Conservation (phyloP, 2,329 filamentous ascomycete species). For the Colletotrichum filicis region DNA sequence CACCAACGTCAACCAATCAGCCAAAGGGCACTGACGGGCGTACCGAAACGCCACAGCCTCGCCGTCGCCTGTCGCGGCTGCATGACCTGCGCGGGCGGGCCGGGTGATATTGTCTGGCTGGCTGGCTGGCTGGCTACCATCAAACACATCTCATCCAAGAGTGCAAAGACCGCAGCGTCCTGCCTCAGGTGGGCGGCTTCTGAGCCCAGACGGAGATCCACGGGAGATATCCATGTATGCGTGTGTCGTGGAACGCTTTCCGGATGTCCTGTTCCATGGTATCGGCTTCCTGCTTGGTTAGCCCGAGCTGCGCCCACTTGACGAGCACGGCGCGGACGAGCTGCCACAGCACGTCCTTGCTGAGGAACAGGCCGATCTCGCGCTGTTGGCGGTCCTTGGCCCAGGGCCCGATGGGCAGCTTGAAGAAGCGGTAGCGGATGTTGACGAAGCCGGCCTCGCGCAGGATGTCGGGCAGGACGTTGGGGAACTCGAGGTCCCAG, state of each 20-base stretch:
- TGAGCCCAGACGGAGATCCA: conserved; percentile 53
- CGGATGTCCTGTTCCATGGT: conserved; percentile 44
- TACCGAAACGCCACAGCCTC: background rate
- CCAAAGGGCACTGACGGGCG: background rate
- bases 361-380: conserved; percentile 51
- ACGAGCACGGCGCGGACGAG: conserved; percentile 47
- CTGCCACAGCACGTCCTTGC: conserved; percentile 45
- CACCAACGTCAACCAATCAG: background rate
- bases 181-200: conserved; percentile 41
- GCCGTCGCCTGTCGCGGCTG: background rate
- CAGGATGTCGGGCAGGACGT: conserved; percentile 43
- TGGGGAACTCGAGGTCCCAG: conserved; percentile 47
- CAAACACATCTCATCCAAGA: background rate
- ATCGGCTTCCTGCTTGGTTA: conserved; percentile 47
- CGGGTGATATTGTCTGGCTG: background rate
- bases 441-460: conserved; percentile 48
- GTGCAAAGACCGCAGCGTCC: background rate
- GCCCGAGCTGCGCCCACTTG: conserved; percentile 43
- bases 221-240: conserved; percentile 46
- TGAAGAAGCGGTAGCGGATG: conserved; percentile 42
- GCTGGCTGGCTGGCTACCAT: background rate
- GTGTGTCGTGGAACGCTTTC: conserved; percentile 45
- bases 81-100: background rate
- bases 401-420: conserved; percentile 52
- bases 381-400: conserved; percentile 46